phyloP scores from a whole-genome alignment of 257 asterid genomes.

The Nicotiana attenuata region DNA sequence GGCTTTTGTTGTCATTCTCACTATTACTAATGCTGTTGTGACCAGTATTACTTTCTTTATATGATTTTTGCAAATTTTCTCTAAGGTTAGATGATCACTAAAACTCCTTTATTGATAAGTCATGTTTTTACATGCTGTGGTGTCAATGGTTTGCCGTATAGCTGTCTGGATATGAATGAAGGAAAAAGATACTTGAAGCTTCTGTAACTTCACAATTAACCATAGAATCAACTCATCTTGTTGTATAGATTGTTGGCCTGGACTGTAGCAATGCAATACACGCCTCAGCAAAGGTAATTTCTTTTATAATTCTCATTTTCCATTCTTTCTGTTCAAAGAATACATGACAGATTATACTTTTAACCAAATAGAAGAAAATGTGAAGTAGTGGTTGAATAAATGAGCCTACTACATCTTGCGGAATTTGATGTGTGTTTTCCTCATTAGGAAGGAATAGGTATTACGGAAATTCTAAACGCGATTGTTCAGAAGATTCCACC shows the following conservation, averaged over 20 bases:
- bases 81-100: not conserved
- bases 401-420: not conserved
- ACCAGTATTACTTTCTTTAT: not conserved
- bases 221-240: constrained; percentile 20
- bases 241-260: constrained; percentile 76
- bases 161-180: constrained; percentile 15
- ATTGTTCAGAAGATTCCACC: constrained; percentile 89
- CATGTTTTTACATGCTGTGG: not conserved
- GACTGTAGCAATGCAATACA: constrained; percentile 87
- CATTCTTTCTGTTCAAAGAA: not conserved
- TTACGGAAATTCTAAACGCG: constrained; percentile 64
- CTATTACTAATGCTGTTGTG: not conserved
- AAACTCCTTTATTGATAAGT: constrained; percentile 1
- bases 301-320: constrained; percentile 7
- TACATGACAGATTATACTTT: not conserved
- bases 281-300: constrained; percentile 92
- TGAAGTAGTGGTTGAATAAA: not conserved
- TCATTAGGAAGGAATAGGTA: constrained; percentile 88
- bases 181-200: constrained; percentile 12
- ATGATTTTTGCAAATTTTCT: constrained; percentile 4
- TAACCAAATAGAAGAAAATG: not conserved
- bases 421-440: constrained; percentile 11
- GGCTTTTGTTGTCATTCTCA: not conserved
- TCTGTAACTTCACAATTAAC: constrained; percentile 5
- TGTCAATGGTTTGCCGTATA: constrained; percentile 14